Evolutionary conservation across 257 asterid species (phyloP).

Genomic region (Ligustrum vulgare): DNA sequence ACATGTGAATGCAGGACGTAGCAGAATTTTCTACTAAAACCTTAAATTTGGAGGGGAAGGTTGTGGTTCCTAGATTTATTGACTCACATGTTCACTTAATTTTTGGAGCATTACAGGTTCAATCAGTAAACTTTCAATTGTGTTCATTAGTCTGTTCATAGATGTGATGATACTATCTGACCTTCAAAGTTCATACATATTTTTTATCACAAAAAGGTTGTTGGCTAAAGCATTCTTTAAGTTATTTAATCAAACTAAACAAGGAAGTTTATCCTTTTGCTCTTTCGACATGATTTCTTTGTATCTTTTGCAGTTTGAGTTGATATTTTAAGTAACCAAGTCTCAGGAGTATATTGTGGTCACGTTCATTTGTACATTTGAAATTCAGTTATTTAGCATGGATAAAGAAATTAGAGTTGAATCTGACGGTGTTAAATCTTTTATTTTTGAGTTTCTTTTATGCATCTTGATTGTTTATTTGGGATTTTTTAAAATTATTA

Average conservation of each 20-base stretch:
- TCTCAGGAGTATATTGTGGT: background rate
- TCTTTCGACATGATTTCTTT: constrained; percentile 8
- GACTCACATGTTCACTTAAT: too few species aligned
- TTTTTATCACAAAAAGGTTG: background rate
- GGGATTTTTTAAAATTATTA: background rate
- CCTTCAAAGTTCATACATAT: background rate
- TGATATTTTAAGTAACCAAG: background rate
- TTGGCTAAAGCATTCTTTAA: background rate
- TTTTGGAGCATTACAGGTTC: too few species aligned
- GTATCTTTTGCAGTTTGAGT: background rate
- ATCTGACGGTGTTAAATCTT: background rate
- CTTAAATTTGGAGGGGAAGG: constrained; percentile 57
- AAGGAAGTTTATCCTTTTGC: background rate
- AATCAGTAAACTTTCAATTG: constrained; percentile 18
- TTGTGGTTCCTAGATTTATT: too few species aligned
- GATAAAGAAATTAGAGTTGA: background rate
- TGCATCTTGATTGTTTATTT: background rate
- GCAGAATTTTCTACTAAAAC: constrained; percentile 43
- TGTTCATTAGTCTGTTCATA: constrained; percentile 4
- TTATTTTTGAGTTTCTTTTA: background rate
- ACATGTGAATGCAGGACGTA: constrained; percentile 58
- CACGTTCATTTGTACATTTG: background rate
- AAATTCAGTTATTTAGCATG: background rate
- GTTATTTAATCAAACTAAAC: background rate
- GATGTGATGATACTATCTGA: constrained; percentile 9